Evolutionary conservation across 2,329 filamentous ascomycete species (phyloP), one percentile per base, ranked within the genome.

Genomic region (Monosporascus sp.): DNA sequence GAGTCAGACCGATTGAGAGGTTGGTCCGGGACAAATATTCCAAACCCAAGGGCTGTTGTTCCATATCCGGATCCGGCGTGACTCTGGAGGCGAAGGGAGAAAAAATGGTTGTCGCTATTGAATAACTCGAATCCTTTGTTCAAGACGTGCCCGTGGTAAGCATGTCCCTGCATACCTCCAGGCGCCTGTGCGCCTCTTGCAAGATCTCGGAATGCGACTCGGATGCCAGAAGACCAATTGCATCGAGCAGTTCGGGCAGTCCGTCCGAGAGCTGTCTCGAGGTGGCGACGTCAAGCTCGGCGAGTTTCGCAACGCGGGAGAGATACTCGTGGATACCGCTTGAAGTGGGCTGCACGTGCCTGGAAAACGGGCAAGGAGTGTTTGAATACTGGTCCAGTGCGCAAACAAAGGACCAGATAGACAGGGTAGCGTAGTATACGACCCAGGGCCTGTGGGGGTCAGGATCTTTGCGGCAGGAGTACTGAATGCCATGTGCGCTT

Each of bases 361-460:
- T 52, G 14, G 65, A 59, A 37, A 52, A 54, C 8, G 59, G 72
- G 65, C 7, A 86, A 77, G n/a, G 77, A 73, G 11, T 80, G 79
- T 5, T 88, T 72, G 50, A 41, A 79, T 37, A 48, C 59, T 83
- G 85, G 50, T 90, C 88, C 15, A 93, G 72, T 0, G 91, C 89
- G 62, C 85, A 90, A 3, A 90, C 90, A 64, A 93, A 96, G 3
- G 84, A 88, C 90, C 90, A 96, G 11, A 96, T 90, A 48, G 90
- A 88, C 50, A 96, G 74, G 0, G 86, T 84, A 0, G 91, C 88
- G 62, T 93, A 93, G 72, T 96, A 96, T 66, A 96, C 80, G 44
- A 95, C 88, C 90, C 91, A 96, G 0, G 91, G 89, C 25, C 90
- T 80, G 62, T 96, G 93, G 22, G 94, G 83, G 25, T 96, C 82